These are phyloP conservation scores for Alternaria metachromatica DNA, from an alignment of 2,329 filamentous ascomycete genomes.

Conservation along the genomic window DNA sequence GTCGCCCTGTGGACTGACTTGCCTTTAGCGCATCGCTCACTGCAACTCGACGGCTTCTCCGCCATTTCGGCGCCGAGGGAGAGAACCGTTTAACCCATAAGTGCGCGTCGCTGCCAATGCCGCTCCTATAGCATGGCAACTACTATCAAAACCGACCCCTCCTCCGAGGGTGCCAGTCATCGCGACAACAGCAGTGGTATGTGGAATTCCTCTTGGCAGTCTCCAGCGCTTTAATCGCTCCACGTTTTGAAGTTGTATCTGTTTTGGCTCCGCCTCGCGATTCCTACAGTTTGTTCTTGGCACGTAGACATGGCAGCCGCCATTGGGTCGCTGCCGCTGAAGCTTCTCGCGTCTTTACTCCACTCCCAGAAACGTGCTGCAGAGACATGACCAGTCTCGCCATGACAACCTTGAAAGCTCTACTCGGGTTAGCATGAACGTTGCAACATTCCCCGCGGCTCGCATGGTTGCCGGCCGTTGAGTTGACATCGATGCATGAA, in stretches of 20 bases:
- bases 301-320: slow-evolving; percentile 9
- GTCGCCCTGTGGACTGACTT: slow-evolving; percentile 35
- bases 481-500: slow-evolving; percentile 33
- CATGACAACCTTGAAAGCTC: slow-evolving; percentile 15
- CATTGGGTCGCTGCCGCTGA: slow-evolving; percentile 27
- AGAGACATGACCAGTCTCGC: slow-evolving; percentile 44
- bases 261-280: slow-evolving; percentile 42
- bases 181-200: slow-evolving; percentile 44
- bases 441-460: slow-evolving; percentile 33
- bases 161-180: slow-evolving; percentile 36
- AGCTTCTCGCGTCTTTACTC: slow-evolving; percentile 19
- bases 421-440: slow-evolving; percentile 33
- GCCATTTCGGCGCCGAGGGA: slow-evolving; percentile 11
- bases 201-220: slow-evolving; percentile 29
- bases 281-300: slow-evolving; percentile 33
- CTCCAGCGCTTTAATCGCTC: slow-evolving; percentile 33
- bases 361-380: slow-evolving; percentile 27
- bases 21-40: slow-evolving; percentile 17
- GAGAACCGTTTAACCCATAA: slow-evolving; percentile 17
- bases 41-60: slow-evolving; percentile 13
- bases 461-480: slow-evolving; percentile 30
- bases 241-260: slow-evolving; percentile 38
- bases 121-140: slow-evolving; percentile 41
- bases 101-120: slow-evolving; percentile 35
- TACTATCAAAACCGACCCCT: slow-evolving; percentile 43